Conservation (phyloP, 345 rosid genomes). For the Bruguiera gymnorhiza region DNA sequence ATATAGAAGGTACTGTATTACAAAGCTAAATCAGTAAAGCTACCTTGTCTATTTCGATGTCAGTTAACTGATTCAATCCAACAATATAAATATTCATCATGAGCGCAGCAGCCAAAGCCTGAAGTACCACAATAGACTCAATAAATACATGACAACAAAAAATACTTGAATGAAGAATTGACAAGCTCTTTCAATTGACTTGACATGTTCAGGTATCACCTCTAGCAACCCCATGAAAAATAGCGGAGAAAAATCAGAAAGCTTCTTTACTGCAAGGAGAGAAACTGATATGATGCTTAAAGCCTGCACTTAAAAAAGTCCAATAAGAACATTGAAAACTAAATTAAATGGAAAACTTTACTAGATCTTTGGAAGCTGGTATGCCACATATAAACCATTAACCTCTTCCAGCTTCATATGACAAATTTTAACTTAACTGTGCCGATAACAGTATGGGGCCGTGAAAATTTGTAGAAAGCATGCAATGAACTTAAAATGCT, state of each 20-base stretch:
- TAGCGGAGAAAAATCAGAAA: slow-evolving; percentile 70
- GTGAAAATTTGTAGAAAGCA: slow-evolving; percentile 87
- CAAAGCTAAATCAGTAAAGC: not conserved
- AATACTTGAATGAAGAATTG: not conserved
- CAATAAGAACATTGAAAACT: slow-evolving; percentile 1
- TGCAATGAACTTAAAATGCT: slow-evolving; percentile 46
- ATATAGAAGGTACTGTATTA: not conserved
- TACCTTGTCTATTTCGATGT: slow-evolving; percentile 96
- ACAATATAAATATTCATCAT: slow-evolving; percentile 94
- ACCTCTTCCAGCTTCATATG: not conserved
- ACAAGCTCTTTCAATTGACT: slow-evolving; percentile 1
- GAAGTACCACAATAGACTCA: slow-evolving; percentile 23
- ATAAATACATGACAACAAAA: not conserved
- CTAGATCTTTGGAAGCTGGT: not conserved
- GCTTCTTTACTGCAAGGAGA: slow-evolving; percentile 74
- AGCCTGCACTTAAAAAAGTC: slow-evolving; percentile 41
- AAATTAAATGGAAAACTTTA: not conserved
- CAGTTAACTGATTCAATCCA: slow-evolving; percentile 82
- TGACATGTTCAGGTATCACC: slow-evolving; percentile 35
- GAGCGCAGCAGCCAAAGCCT: slow-evolving; percentile 92
- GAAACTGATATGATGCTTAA: slow-evolving; percentile 92
- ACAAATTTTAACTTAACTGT: slow-evolving; percentile 64
- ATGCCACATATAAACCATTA: slow-evolving; percentile 1
- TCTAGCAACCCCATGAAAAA: slow-evolving; percentile 71
- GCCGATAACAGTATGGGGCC: slow-evolving; percentile 93